Base-by-base conservation (phyloP, 352 stramenopile genomes). In the Blastocystis sp. region DNA sequence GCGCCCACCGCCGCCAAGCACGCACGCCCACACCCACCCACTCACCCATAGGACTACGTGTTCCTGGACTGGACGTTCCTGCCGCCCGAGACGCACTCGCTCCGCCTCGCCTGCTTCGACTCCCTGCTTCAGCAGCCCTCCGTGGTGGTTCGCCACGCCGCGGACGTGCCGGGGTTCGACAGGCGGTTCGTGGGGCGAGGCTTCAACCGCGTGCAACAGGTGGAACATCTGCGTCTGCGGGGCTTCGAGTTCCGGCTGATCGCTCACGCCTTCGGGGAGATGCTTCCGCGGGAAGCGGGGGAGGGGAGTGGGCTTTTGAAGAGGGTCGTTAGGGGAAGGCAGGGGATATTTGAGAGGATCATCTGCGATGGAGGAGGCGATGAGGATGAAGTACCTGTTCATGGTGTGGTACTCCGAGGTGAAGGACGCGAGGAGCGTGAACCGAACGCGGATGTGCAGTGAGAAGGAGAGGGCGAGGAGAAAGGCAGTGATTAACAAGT, bases 61-160 rank as follows among this genome's bases (percentile, higher is more conserved):
- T 65, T 64, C 60, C 17, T 64, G 40, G 71, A 81, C 34, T 81
- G 71, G 71, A 43, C 61, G 9, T 81, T 65, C 65, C 28, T 81
- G 19, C 5, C 9, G 0, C 2, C 2, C 1, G n/a, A 45, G 28
- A 21, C 41, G n/a, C 38, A 66, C 11, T 28, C 52, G 17, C 23
- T 62, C 2, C 53, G 41, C 21, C 3, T 84, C 17, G n/a, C 74
- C 14, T 84, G 74, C n/a, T 84, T 84, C 34, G 74, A 84, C 43
- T 38, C 21, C 19, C 74, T 84, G 34, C 43, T 84, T 10, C 52
- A 67, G 34, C 52, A 84, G 53, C 52, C 74, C n/a, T 67, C 53
- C 21, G 48, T 84, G 19, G 7, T 84, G 34, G 45, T 84, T 2
- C 59, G 74, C 11, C 56, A 84, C 66, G 19, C 52, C 1, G 28